Evolutionary conservation across 2,329 filamentous ascomycete genomes (phyloP), one percentile per base, ranked within the genome.

Genomic region (Stachybotrys chlorohalonatus): DNA sequence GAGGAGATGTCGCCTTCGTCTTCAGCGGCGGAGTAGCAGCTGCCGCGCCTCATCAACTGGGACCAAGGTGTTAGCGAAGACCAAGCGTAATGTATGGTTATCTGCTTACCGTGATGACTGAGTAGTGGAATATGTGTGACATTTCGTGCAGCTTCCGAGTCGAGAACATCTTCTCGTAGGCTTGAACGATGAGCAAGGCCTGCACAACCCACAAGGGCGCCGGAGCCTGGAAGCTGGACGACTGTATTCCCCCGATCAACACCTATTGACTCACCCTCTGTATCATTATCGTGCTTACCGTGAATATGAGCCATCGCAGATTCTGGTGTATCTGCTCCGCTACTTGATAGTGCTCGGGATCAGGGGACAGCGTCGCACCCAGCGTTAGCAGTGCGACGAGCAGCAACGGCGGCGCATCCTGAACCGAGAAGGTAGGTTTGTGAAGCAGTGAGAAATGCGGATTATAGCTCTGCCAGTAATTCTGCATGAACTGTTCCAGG

Each of bases 91-190:
- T 1, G 61, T 60, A 36, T 65, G 64, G 4, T 62, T 63, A 1
- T 63, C 11, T 64, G 63, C 52, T 64, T 65, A 65, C 50, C 1
- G 63, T 65, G 2, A 63, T 65, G 0, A 63, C 63, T 47, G 65
- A 65, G 45, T 65, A 65, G n/a, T 42, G 36, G 13, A 42, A 42
- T 42, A 65, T 65, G 36, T 65, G 63, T n/a, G 63, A 60, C 15
- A 63, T 58, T 30, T 65, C 63, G 31, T 65, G 63, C 13, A 65
- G 63, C 24, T 64, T 59, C 7, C 63, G 52, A 1, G 63, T 65
- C 7, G 63, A 63, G 16, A 65, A 65, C 54, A 64, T 54, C 52
- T 65, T 65, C 46, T 65, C 63, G 24, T 65, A 65, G 0, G 65
- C 62, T 30, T 65, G 63, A 1, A 65, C 48, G 11, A 65, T 60